These are phyloP conservation scores for Pseudopediastrum boryanum DNA, from an alignment of 139 green algal genomes.

Conservation along the genomic window DNA sequence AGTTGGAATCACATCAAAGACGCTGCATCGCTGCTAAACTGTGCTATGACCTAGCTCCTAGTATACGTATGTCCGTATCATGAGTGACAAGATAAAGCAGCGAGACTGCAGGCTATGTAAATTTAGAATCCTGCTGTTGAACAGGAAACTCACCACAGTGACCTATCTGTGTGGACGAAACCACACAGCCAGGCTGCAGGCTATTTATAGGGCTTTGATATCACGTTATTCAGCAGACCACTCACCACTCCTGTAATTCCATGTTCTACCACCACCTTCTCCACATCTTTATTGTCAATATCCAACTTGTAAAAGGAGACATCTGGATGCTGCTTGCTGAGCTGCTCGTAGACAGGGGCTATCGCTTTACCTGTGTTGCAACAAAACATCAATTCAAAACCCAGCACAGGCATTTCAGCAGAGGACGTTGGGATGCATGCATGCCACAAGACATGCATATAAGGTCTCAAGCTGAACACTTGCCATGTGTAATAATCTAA, in stretches of 20 bases:
- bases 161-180: background rate
- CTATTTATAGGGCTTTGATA: background rate
- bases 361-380: constrained; percentile 62
- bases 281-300: constrained; percentile 62
- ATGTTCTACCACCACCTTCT: constrained; percentile 45
- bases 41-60: background rate
- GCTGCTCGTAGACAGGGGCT: constrained; percentile 48
- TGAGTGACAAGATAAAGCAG: no score
- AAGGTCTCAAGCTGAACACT: background rate
- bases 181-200: background rate
- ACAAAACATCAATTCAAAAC: no score
- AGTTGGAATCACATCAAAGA: no score
- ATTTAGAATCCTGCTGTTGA: background rate
- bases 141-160: background rate
- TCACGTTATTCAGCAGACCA: background rate
- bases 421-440: no score
- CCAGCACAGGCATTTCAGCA: no score
- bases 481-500: background rate
- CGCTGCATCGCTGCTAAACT: no score
- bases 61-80: no score
- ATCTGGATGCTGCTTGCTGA: constrained; percentile 39
- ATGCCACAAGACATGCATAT: background rate
- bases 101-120: no score
- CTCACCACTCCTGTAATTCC: constrained; percentile 59
- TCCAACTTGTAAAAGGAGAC: constrained; percentile 74